Percentiles rank a stretch among this genome's conserved stretches.
Conservation (phyloP, 495 filamentous ascomycete species). For the Daldinia vernicosa region DNA sequence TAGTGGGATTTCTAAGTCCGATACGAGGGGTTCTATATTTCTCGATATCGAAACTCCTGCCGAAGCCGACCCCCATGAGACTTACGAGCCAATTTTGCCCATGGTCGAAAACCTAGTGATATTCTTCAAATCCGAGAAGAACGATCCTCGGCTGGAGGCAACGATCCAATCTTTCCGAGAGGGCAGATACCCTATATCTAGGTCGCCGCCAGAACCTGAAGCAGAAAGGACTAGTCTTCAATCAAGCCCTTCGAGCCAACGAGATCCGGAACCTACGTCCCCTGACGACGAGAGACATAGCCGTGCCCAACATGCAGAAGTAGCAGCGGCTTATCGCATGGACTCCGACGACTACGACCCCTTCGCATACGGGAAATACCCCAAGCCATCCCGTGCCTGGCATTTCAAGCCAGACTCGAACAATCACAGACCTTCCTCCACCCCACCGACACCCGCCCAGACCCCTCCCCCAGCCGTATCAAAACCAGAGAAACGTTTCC, state of each 20-base stretch:
- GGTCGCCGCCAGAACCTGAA: constrained; percentile 1
- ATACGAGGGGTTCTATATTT: not conserved
- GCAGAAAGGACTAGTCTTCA: constrained; percentile 6
- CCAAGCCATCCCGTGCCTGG: constrained; percentile 8
- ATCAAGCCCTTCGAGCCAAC: constrained; percentile 18
- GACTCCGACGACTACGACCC: constrained; percentile 47
- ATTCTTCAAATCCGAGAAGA: constrained; percentile 47
- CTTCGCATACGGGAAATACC: constrained; percentile 39
- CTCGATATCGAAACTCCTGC: constrained; percentile 12
- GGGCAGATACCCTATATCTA: constrained; percentile 40
- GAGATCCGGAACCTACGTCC: not conserved
- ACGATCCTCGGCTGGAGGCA: constrained; percentile 41
- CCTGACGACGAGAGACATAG: constrained; percentile 12
- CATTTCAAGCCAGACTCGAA: constrained; percentile 14
- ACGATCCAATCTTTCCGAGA: constrained; percentile 47
- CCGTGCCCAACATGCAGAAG: constrained; percentile 13
- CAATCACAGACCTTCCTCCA: constrained; percentile 31
- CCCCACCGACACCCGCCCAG: constrained; percentile 42
- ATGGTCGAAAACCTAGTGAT: constrained; percentile 56
- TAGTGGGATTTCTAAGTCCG: not conserved
- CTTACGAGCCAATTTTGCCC: constrained; percentile 50
- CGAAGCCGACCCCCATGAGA: constrained; percentile 14
- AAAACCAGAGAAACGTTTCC: constrained; percentile 40
- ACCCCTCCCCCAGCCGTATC: constrained; percentile 26
- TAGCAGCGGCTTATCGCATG: constrained; percentile 9